A percentile compares a stretch with the other conserved stretches of the same genome.
These are phyloP conservation scores for Teratosphaeria pseudoeucalypti DNA, from an alignment of 2,329 filamentous ascomycete species.

Conservation along the genomic window DNA sequence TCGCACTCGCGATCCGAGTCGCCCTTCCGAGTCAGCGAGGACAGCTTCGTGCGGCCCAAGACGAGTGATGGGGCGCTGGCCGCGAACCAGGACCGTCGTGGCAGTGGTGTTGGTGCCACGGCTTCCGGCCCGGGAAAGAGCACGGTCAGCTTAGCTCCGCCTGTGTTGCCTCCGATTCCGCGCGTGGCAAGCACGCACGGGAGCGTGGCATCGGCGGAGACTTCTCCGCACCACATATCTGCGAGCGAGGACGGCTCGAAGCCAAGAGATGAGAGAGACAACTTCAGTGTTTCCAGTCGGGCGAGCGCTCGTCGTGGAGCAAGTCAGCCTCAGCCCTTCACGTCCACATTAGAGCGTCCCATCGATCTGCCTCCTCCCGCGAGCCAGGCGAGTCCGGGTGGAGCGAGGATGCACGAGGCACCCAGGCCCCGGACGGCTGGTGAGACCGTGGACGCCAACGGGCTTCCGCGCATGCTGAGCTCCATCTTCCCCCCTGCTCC, in stretches of 20 bases:
- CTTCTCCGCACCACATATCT: neutral
- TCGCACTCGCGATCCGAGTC: constrained; percentile 1
- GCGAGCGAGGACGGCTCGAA: neutral
- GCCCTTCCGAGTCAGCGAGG: constrained; percentile 1
- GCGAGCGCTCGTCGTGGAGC: neutral
- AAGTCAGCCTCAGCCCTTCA: neutral
- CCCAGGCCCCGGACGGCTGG: constrained; percentile 8
- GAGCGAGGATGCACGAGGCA: constrained; percentile 13
- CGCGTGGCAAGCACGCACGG: constrained; percentile 21
- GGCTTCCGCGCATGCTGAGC: neutral
- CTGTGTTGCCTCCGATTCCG: constrained; percentile 34
- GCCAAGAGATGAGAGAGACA: constrained; percentile 7
- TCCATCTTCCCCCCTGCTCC: constrained; percentile 1
- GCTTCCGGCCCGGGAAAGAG: neutral
- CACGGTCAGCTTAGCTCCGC: constrained; percentile 25
- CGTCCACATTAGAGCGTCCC: constrained; percentile 5
- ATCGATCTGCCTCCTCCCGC: constrained; percentile 6
- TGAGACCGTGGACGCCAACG: neutral
- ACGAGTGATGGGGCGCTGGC: constrained; percentile 15
- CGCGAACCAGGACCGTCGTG: neutral
- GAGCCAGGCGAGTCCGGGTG: constrained; percentile 4
- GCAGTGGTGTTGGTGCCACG: neutral
- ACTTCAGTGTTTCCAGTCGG: constrained; percentile 6
- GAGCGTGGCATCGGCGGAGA: neutral
- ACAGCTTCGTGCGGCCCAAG: constrained; percentile 9